Conservation (phyloP, 257 asterid species). For the Nicotiana benthamiana region DNA sequence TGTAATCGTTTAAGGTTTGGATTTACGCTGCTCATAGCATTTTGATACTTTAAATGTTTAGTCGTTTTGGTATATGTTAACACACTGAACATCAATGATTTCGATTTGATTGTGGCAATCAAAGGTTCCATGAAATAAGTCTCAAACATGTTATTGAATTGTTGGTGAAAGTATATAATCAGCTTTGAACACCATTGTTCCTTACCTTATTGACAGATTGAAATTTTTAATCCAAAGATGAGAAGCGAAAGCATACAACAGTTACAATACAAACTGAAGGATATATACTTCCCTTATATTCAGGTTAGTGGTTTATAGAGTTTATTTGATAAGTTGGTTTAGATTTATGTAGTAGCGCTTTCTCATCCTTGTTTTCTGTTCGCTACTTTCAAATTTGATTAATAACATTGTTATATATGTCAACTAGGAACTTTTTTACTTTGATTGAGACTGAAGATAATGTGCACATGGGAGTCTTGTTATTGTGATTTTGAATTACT, state of each 20-base stretch:
- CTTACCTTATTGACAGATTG: constrained; percentile 38
- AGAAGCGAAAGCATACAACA: constrained; percentile 11
- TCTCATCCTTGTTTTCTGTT: background rate
- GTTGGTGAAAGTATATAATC: background rate
- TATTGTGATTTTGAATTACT: background rate
- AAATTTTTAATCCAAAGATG: constrained; percentile 38
- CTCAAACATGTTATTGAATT: background rate
- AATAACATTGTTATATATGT: background rate
- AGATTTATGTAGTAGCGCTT: background rate
- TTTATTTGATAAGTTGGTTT: background rate
- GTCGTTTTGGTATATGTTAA: background rate
- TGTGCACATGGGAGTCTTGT: background rate
- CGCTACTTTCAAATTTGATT: background rate
- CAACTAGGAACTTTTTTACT: background rate
- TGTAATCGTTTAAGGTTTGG: background rate
- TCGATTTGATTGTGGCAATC: background rate
- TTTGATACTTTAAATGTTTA: background rate
- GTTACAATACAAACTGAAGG: constrained; percentile 46
- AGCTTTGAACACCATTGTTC: background rate
- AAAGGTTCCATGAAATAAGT: background rate
- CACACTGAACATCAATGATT: background rate
- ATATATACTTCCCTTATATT: constrained; percentile 76
- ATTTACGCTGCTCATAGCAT: background rate
- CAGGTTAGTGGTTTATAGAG: constrained; percentile 37
- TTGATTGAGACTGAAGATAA: background rate